Conservation (phyloP, 2,329 filamentous ascomycete species). For the Fusarium kyushuense region DNA sequence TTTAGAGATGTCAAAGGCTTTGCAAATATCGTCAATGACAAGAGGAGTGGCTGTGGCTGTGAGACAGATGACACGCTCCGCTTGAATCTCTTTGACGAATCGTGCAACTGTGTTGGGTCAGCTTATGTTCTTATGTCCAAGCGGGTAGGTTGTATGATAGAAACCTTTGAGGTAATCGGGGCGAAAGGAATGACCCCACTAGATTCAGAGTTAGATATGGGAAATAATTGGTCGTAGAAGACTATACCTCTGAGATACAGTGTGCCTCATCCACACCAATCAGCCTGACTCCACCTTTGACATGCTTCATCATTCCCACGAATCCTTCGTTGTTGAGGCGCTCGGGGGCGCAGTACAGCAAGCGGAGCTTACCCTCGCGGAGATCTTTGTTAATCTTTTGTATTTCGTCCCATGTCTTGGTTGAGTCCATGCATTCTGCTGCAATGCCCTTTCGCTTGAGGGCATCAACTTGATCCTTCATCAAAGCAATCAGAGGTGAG, state of each 20-base stretch:
- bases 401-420: slow-evolving; percentile 62
- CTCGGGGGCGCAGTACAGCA: slow-evolving; percentile 71
- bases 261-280: slow-evolving; percentile 70
- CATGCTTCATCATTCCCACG: slow-evolving; percentile 65
- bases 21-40: slow-evolving; percentile 67
- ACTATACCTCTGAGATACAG: slow-evolving; percentile 61
- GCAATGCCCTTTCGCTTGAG: slow-evolving; percentile 62
- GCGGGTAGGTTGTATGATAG: slow-evolving; percentile 12
- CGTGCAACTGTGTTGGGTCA: slow-evolving; percentile 58
- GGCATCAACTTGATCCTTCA: slow-evolving; percentile 72
- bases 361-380: slow-evolving; percentile 60
- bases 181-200: slow-evolving; percentile 64
- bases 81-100: slow-evolving; percentile 66
- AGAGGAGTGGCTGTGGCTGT: slow-evolving; percentile 70
- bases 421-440: slow-evolving; percentile 68
- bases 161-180: slow-evolving; percentile 64
- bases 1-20: slow-evolving; percentile 61
- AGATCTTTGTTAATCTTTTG: slow-evolving; percentile 54
- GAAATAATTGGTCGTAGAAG: accelerated
- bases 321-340: slow-evolving; percentile 72
- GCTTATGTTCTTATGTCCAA: background rate
- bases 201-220: slow-evolving; percentile 5
- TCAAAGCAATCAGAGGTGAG: slow-evolving; percentile 67
- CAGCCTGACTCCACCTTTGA: slow-evolving; percentile 67
- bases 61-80: slow-evolving; percentile 69